Evolutionary conservation across 2,329 filamentous ascomycete species (phyloP), one percentile per base, ranked within the genome.

Genomic region (Epichloe gansuensis): DNA sequence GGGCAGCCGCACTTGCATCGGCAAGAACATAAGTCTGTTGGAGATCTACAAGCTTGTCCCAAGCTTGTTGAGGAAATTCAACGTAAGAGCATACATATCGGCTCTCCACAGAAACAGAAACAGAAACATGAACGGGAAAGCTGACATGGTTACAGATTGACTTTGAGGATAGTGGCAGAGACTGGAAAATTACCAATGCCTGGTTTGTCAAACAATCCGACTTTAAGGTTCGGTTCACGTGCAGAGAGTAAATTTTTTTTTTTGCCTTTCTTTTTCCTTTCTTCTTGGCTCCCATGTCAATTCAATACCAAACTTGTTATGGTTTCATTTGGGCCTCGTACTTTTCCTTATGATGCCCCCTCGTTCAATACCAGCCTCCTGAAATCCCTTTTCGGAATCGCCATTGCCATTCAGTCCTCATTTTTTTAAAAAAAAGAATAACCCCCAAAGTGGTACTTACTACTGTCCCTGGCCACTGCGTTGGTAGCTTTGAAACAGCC

Each of bases 21-120:
- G 71, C 2, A 66, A 66, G 46, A 68, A 74, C 51, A 66, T 74
- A 25, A 67, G 68, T 5, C 58, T 69, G 42, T 51, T 74, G 17
- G 71, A 74, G 58, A 70, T 74, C 45, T 63, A 60, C 3, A 74
- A 72, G 56, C 51, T 73, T 13, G 61, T 74, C 2, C 71, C 71
- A 15, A 40, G 39, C 39, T 17, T 1, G n/a, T 11, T 40, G 17
- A 40, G 39, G 39, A 40, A 11, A 11, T 40, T 40, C 39, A 17
- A 40, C 17, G 39, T 40, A 4, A 40, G 39, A 4, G 39, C 9
- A 9, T 3, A 21, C 17, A 21, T 7, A 31, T 31, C 8, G 27
- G 27, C 3, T 31, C 27, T 27, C 27, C 17, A 8, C 27, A 27
- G 7, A 31, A 31, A 27, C 27, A 8, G 17, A 17, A 17, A 8